These are phyloP conservation scores for Candida palmyrensis DNA, from an alignment of 805 yeast species.

Conservation along the genomic window DNA sequence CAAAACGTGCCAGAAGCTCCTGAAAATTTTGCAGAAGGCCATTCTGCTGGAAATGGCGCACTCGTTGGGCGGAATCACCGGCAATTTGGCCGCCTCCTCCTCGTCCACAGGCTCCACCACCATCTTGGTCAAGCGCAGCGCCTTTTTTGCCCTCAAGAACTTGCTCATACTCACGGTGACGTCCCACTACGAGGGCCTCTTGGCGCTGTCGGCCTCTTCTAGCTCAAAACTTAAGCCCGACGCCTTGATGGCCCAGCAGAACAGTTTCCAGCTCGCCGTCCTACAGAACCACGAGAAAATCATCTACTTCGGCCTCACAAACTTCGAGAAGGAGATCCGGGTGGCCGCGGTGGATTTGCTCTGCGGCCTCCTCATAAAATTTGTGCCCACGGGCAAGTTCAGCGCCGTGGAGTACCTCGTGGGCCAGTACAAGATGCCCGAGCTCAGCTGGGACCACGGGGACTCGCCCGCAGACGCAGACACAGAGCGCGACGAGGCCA, in stretches of 20 bases:
- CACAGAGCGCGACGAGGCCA: conserved; percentile 12
- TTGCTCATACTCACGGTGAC: conserved; percentile 26
- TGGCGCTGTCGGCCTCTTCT: conserved; percentile 27
- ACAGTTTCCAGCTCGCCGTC: conserved; percentile 28
- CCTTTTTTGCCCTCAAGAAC: conserved; percentile 26
- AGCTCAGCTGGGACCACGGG: conserved; percentile 28
- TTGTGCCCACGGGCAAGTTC: conserved; percentile 35
- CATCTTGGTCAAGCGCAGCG: conserved; percentile 25
- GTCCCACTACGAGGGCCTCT: conserved; percentile 32
- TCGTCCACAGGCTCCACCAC: conserved; percentile 9
- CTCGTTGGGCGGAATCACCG: conserved; percentile 9
- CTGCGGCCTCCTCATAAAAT: conserved; percentile 28
- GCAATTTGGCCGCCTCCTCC: background rate
- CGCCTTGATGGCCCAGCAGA: conserved; percentile 34
- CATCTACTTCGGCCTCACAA: conserved; percentile 24
- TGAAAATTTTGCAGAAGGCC: conserved; percentile 26
- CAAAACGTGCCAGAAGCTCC: conserved; percentile 30
- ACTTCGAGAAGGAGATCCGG: conserved; percentile 30
- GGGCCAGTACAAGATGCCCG: conserved; percentile 26
- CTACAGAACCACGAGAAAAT: conserved; percentile 26
- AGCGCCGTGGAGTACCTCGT: conserved; percentile 30
- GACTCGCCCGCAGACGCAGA: conserved; percentile 12
- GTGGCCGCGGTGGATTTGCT: conserved; percentile 32
- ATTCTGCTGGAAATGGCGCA: conserved; percentile 16
- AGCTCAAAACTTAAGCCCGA: conserved; percentile 40